Evolutionary conservation across 78 protist genomes (phyloP), one percentile per base, ranked within the genome.

Genomic region (Dictyostelium firmibasis): DNA sequence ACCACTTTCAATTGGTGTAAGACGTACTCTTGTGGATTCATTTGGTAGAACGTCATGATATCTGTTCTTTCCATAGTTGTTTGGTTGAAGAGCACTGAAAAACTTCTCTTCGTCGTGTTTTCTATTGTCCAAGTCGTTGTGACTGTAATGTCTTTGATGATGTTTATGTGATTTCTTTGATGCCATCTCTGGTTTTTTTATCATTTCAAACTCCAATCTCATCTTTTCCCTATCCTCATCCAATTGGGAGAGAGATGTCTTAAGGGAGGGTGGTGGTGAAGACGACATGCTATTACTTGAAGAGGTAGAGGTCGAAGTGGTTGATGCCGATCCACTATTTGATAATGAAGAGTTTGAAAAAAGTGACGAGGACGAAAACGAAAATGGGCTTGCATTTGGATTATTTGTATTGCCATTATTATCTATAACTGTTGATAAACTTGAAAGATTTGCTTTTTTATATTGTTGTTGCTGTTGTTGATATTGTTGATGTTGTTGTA

Each of bases 11-110:
- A 84, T 69, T 29, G 88, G 81, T 20, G 85, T 86, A 7, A 92
- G 50, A 47, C 91, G 69, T 20, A 92, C 96, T 31, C 96, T 82
- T 1, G 92, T 85, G 11, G 91, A 85, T 70, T 92, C 96, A 84
- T 86, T 92, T 38, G 96, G 96, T 57, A 92, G 10, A 4, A 92
- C 96, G 85, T 92, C 96, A 23, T 78, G 86, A 35, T 92, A 92
- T 60, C 96, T 70, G 31, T 88, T 88, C 67, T 88, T 88, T 43
- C 85, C 83, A 35, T 88, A 88, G 72, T 88, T 88, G 47, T 88
- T 88, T 78, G 93, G 93, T 53, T 88, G 93, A 2, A 88, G 35
- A 1, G 93, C 83, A 44, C 86, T 78, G 33, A 88, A 88, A 44
- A 88, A 88, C 86, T 88, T 88, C 35, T 88, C 93, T 79, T 88